Evolutionary conservation across 257 asterid species (phyloP).

Genomic region (Mitragyna speciosa): DNA sequence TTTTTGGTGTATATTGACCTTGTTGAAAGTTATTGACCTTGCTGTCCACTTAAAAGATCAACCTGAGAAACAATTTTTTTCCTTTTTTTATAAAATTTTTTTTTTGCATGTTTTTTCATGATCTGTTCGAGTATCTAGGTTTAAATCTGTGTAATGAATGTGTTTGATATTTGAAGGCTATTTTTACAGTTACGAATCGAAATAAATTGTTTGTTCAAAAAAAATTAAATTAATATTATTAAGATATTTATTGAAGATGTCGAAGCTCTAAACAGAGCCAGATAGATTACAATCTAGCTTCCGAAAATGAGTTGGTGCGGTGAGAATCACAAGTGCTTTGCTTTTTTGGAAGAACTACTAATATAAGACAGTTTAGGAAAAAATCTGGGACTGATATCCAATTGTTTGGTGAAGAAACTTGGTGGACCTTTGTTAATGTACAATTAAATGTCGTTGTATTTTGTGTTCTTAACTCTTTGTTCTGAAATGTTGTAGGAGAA

Average conservation of each 20-base stretch:
- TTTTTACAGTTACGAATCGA: too few species aligned
- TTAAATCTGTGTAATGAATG: too few species aligned
- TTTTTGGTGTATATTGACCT: background rate
- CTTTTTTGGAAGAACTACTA: background rate
- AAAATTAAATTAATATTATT: background rate
- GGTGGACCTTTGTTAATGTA: background rate
- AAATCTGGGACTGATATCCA: background rate
- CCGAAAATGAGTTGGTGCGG: background rate
- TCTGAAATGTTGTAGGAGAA: constrained; percentile 60
- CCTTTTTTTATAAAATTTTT: too few species aligned
- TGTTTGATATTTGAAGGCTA: too few species aligned
- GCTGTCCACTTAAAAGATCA: background rate
- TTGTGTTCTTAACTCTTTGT: constrained; percentile 9
- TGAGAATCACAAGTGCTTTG: background rate
- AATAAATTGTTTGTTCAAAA: background rate
- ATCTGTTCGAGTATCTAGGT: too few species aligned
- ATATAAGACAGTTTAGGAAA: background rate
- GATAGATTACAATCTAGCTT: too few species aligned
- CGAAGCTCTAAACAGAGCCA: background rate
- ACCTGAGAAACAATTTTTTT: too few species aligned
- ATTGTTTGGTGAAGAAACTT: background rate
- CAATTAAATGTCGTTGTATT: background rate
- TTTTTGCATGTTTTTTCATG: too few species aligned
- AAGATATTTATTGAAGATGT: constrained; percentile 1
- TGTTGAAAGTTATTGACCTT: background rate